Evolutionary conservation across 2,329 filamentous ascomycete genomes (phyloP).

Genomic region (Talaromyces sp.): DNA sequence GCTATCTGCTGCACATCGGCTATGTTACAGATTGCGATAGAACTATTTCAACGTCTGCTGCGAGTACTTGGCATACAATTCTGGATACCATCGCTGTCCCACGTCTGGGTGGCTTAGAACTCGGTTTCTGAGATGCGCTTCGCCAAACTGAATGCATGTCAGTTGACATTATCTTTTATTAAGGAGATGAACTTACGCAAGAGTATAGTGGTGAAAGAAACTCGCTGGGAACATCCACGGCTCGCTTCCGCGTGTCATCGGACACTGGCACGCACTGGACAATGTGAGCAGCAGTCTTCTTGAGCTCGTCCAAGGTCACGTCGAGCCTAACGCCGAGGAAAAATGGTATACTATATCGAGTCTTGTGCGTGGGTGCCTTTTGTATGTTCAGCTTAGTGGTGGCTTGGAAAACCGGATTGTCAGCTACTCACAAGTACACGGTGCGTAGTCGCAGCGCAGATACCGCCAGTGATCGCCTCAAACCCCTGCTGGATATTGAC

Average conservation of each 20-base stretch:
- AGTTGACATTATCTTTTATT: neutral
- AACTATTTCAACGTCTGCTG: conserved; percentile 15
- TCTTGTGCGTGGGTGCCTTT: conserved; percentile 33
- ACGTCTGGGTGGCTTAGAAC: conserved; percentile 33
- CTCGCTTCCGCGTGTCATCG: conserved; percentile 25
- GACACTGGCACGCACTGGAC: conserved; percentile 23
- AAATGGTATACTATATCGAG: conserved; percentile 47
- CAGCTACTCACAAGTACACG: conserved; percentile 39
- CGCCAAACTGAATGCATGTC: conserved; percentile 23
- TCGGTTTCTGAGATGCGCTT: conserved; percentile 31
- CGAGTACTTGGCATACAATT: conserved; percentile 25
- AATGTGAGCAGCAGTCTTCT: conserved; percentile 27
- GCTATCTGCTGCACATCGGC: too few species aligned
- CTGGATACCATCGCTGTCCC: conserved; percentile 30
- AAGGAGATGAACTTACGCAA: conserved; percentile 22
- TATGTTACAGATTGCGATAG: neutral
- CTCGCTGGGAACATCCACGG: conserved; percentile 32
- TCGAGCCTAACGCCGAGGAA: conserved; percentile 49
- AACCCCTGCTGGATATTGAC: conserved; percentile 46
- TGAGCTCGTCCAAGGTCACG: conserved; percentile 44
- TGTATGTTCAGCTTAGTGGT: neutral
- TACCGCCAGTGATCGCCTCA: conserved; percentile 43
- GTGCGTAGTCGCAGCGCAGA: conserved; percentile 44
- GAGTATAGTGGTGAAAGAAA: conserved; percentile 30
- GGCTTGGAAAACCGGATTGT: conserved; percentile 21